phyloP scores from a whole-genome alignment of 495 filamentous ascomycete genomes.

The Penicillium dipodomyicola region DNA sequence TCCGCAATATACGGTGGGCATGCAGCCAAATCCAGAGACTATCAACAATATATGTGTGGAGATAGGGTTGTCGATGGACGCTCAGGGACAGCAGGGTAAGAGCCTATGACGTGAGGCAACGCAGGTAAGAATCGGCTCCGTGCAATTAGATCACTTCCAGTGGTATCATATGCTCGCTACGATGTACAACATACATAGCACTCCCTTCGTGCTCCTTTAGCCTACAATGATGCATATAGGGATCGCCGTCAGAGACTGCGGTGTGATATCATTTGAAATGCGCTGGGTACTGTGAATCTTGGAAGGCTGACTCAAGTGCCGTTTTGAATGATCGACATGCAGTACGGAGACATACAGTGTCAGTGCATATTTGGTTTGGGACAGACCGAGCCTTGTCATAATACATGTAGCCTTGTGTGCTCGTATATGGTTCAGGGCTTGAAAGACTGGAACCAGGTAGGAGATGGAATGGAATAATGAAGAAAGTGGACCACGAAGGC shows the following conservation, averaged over 20 bases:
- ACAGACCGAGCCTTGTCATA: background rate
- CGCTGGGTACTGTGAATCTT: background rate
- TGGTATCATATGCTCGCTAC: conserved; percentile 6
- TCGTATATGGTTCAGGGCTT: background rate
- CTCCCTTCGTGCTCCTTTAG: background rate
- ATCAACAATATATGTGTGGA: background rate
- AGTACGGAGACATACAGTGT: background rate
- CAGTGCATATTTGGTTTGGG: background rate
- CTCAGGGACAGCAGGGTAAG: background rate
- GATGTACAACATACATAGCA: background rate
- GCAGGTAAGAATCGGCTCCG: background rate
- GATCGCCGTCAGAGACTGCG: conserved; percentile 1
- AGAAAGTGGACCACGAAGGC: background rate
- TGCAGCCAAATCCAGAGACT: background rate
- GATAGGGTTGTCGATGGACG: background rate
- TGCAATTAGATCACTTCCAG: background rate
- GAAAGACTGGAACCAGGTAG: background rate
- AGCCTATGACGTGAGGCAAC: background rate
- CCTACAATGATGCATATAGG: background rate
- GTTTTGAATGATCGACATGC: background rate
- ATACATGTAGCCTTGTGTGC: background rate
- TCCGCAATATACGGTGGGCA: background rate
- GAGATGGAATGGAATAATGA: background rate
- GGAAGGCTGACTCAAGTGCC: background rate
- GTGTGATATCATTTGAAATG: conserved; percentile 7